Percentiles rank a stretch among this genome's conserved stretches.
Evolutionary conservation across 1,284 basidiomycete genomes (phyloP).

Genomic region (Rhodotorula mucilaginosa): DNA sequence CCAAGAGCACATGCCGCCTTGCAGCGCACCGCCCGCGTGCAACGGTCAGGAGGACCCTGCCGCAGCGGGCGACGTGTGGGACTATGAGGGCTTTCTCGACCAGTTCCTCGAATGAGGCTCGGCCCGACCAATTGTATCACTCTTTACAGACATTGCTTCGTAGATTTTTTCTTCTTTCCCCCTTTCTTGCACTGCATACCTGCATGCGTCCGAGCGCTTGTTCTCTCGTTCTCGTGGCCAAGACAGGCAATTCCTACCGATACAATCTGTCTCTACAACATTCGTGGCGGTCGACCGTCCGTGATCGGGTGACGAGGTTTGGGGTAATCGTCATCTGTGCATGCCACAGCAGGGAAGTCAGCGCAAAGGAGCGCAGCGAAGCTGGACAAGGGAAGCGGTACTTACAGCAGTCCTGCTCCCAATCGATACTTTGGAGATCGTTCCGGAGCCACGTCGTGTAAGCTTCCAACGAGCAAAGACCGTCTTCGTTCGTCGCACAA

Average conservation of each 20-base stretch:
- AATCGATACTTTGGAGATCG: conserved; percentile 54
- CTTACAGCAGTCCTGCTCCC: conserved; percentile 46
- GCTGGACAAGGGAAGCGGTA: background rate
- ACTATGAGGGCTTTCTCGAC: conserved; percentile 29
- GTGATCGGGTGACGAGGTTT: conserved; percentile 5
- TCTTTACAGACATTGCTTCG: conserved; percentile 4
- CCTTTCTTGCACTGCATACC: background rate
- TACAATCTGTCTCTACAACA: background rate
- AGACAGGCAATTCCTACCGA: background rate
- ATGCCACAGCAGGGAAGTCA: too few species aligned
- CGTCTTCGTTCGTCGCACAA: conserved; percentile 57
- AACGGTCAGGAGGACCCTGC: background rate
- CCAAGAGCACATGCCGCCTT: conserved; percentile 14
- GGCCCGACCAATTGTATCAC: background rate
- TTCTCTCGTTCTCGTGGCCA: background rate
- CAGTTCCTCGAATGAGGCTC: conserved; percentile 5
- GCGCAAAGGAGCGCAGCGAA: too few species aligned
- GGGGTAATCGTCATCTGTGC: conserved; percentile 15
- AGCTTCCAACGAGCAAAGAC: conserved; percentile 58
- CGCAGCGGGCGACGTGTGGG: background rate
- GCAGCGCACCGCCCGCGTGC: background rate
- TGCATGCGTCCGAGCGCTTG: background rate
- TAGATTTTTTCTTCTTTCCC: background rate
- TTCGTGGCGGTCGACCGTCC: conserved; percentile 20
- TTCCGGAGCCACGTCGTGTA: conserved; percentile 58